Percentiles rank a stretch among this genome's conserved stretches.
These are phyloP conservation scores for Annulohypoxylon maeteangense DNA, from an alignment of 495 filamentous ascomycete genomes.

Conservation along the genomic window DNA sequence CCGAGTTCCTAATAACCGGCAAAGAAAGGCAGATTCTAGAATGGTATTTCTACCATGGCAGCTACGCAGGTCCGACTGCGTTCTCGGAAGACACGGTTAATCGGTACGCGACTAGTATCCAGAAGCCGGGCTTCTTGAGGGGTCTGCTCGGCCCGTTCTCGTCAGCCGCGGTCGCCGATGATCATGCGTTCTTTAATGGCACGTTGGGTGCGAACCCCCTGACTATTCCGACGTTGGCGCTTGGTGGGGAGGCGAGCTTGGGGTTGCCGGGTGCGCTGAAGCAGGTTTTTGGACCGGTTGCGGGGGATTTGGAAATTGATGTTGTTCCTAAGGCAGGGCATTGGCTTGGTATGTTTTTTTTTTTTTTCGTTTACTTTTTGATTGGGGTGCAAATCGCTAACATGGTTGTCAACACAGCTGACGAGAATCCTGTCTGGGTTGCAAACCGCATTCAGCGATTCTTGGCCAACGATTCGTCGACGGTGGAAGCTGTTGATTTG, in stretches of 20 bases:
- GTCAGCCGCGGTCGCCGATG: slow-evolving; percentile 17
- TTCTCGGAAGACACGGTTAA: slow-evolving; percentile 38
- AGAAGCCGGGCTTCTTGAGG: slow-evolving; percentile 46
- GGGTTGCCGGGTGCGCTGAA: not conserved
- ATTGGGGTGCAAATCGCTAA: not conserved
- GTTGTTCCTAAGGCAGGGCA: slow-evolving; percentile 44
- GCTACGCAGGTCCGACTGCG: slow-evolving; percentile 43
- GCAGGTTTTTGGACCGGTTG: slow-evolving; percentile 14
- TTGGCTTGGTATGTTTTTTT: slow-evolving; percentile 41
- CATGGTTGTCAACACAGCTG: slow-evolving; percentile 27
- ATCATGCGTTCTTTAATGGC: slow-evolving; percentile 39
- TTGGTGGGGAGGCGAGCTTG: slow-evolving; percentile 43
- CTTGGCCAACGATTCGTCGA: slow-evolving; percentile 17
- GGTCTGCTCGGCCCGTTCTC: slow-evolving; percentile 43
- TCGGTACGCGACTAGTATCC: slow-evolving; percentile 35
- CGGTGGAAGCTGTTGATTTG: not conserved
- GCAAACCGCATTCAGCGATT: slow-evolving; percentile 34
- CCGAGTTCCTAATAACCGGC: slow-evolving; percentile 54
- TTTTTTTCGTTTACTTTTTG: not conserved
- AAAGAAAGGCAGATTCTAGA: slow-evolving; percentile 52
- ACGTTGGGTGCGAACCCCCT: slow-evolving; percentile 21
- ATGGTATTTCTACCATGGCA: slow-evolving; percentile 58
- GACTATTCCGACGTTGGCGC: slow-evolving; percentile 19
- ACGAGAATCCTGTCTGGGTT: slow-evolving; percentile 44
- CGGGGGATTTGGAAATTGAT: slow-evolving; percentile 37